Conservation (phyloP, 495 filamentous ascomycete genomes). For the Bacidia rubella region DNA sequence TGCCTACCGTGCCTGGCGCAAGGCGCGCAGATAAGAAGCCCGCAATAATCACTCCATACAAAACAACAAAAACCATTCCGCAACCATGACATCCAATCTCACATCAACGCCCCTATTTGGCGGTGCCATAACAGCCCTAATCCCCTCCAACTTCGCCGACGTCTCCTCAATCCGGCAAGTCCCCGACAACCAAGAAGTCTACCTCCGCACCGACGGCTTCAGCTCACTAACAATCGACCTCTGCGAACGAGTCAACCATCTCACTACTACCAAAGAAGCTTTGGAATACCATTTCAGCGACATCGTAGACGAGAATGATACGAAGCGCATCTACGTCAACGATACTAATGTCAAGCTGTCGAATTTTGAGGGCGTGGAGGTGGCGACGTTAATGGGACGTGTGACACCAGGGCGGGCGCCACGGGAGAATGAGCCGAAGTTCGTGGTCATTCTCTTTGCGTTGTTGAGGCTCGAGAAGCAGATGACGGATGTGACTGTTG, state of each 20-base stretch:
- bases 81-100: slow-evolving; percentile 22
- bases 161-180: slow-evolving; percentile 76
- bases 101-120: slow-evolving; percentile 57
- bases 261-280: slow-evolving; percentile 46
- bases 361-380: slow-evolving; percentile 26
- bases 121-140: slow-evolving; percentile 58
- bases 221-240: slow-evolving; percentile 83
- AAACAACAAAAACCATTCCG: neutral
- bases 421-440: neutral
- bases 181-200: slow-evolving; percentile 91
- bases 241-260: slow-evolving; percentile 48
- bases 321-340: slow-evolving; percentile 36
- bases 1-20: slow-evolving; percentile 1
- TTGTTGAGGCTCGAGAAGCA: slow-evolving; percentile 55
- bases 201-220: slow-evolving; percentile 62
- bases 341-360: slow-evolving; percentile 24
- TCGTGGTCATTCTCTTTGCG: slow-evolving; percentile 40
- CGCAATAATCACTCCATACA: neutral
- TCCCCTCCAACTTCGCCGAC: slow-evolving; percentile 64
- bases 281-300: slow-evolving; percentile 67
- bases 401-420: slow-evolving; percentile 10
- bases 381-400: slow-evolving; percentile 19
- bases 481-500: slow-evolving; percentile 73
- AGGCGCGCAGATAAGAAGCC: neutral
- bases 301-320: slow-evolving; percentile 47